Evolutionary conservation across 2,329 filamentous ascomycete genomes (phyloP), one percentile per base, ranked within the genome.

Genomic region (Aspergillus flavus): DNA sequence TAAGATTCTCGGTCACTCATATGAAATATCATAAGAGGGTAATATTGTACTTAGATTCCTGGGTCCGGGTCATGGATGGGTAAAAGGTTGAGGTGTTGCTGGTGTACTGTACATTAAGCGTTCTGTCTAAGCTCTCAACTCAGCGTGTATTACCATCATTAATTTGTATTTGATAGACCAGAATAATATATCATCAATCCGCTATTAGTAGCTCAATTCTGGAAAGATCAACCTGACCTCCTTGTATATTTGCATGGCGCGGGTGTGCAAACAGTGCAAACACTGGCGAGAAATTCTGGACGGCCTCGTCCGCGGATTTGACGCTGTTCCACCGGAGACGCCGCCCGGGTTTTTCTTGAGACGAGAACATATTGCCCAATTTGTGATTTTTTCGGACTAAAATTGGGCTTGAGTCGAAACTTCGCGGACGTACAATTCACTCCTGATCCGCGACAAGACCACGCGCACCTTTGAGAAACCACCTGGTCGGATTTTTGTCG

Each of bases 181-280:
- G 16, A 34, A 52, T 30, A 32, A 52, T 3, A 52, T 11, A 1
- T n/a, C 12, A 12, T 34, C 30, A 6, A 19, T 16, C 9, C 12
- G 7, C 26, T 52, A 46, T 46, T 26, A 46, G n/a, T 23, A 23
- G n/a, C 43, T 46, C n/a, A 21, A 23, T 11, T 26, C 12, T 46
- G 10, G 11, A n/a, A 26, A 26, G 21, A 48, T 26, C 21, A 56
- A 11, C 16, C 7, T 41, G 6, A 41, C 16, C 6, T 41, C 16
- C 19, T 6, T 41, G 39, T 41, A 48, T 28, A 16, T 26, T 26
- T 16, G 23, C 43, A 36, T 54, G 34, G 43, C 6, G 54, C 19
- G 56, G 21, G 0, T 36, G 12, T 74, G 71, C 74, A 76, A 76
- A 76, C 71, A 67, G 50, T 71, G 70, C 73, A 75, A 74, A 74